Evolutionary conservation across 2,329 filamentous ascomycete genomes (phyloP).

Genomic region (Coniochaeta prunicola): DNA sequence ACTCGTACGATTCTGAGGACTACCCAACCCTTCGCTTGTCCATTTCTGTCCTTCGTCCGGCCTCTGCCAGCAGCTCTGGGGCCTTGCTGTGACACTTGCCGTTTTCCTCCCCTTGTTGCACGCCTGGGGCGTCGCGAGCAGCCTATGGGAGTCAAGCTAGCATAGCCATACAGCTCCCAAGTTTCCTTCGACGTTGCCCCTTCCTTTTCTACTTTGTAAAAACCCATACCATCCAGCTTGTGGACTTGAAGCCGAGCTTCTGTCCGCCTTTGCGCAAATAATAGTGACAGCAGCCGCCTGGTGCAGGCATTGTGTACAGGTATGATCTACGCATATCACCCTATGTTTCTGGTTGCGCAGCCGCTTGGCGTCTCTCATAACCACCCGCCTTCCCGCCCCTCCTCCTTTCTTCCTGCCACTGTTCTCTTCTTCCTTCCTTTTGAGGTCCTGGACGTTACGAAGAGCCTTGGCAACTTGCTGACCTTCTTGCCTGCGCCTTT

Average conservation of each 20-base stretch:
- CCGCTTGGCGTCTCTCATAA: constrained; percentile 26
- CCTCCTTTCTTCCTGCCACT: constrained; percentile 12
- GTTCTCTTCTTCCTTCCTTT: constrained; percentile 12
- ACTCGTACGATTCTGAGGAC: neutral
- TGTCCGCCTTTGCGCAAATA: neutral
- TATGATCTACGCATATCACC: constrained; percentile 37
- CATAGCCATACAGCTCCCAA: neutral
- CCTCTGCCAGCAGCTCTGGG: neutral
- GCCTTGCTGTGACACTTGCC: neutral
- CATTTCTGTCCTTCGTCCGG: neutral
- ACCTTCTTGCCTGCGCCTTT: constrained; percentile 18
- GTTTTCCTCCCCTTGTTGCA: constrained; percentile 1
- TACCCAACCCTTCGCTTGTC: neutral
- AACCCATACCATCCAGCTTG: neutral
- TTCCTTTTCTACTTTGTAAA: neutral
- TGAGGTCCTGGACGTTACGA: constrained; percentile 15
- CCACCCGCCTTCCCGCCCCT: constrained; percentile 18
- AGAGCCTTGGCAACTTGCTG: constrained; percentile 25
- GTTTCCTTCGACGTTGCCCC: neutral
- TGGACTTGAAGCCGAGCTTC: neutral
- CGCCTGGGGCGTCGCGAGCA: neutral
- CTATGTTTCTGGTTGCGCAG: constrained; percentile 27
- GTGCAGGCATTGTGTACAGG: constrained; percentile 28
- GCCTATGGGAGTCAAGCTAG: neutral
- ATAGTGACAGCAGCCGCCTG: constrained; percentile 14